Evolutionary conservation across 2,329 filamentous ascomycete species (phyloP).

Genomic region (Malbranchea cinnamomea): DNA sequence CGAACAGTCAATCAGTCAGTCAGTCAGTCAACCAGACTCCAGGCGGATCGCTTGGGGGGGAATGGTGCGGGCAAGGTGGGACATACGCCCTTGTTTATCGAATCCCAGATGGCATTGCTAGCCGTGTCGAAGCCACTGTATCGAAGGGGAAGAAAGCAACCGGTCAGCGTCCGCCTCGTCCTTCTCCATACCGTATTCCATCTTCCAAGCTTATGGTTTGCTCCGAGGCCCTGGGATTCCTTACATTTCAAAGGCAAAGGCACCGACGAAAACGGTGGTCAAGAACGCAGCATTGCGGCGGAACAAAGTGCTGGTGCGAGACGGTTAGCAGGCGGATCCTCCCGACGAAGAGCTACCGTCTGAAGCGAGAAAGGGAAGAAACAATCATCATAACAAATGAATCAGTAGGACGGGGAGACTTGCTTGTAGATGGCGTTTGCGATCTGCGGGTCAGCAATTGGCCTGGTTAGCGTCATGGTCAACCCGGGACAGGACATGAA

Average conservation of each 20-base stretch:
- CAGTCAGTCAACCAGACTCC: conserved; percentile 9
- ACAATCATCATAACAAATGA: neutral
- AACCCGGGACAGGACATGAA: conserved; percentile 9
- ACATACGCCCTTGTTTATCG: conserved; percentile 80
- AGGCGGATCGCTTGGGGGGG: neutral
- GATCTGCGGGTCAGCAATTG: conserved; percentile 24
- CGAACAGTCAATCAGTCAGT: too few relatives aligned
- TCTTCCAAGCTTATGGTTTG: neutral
- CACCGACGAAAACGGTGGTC: conserved; percentile 66
- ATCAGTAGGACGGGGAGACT: conserved; percentile 20
- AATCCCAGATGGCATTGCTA: conserved; percentile 82
- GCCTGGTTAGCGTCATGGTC: conserved; percentile 1
- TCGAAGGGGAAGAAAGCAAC: neutral
- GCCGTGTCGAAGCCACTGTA: conserved; percentile 64
- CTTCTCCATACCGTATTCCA: neutral
- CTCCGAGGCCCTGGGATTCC: conserved; percentile 21
- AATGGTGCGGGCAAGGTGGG: too few relatives aligned
- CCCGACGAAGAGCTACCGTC: conserved; percentile 1
- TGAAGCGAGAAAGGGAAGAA: neutral
- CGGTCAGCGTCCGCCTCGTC: neutral
- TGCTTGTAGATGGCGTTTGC: conserved; percentile 46
- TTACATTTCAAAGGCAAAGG: conserved; percentile 91
- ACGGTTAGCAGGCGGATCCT: conserved; percentile 8
- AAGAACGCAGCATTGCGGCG: conserved; percentile 81
- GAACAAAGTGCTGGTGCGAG: conserved; percentile 55